Base-by-base conservation (phyloP, 306 rosid species). In the Rosa rugosa region DNA sequence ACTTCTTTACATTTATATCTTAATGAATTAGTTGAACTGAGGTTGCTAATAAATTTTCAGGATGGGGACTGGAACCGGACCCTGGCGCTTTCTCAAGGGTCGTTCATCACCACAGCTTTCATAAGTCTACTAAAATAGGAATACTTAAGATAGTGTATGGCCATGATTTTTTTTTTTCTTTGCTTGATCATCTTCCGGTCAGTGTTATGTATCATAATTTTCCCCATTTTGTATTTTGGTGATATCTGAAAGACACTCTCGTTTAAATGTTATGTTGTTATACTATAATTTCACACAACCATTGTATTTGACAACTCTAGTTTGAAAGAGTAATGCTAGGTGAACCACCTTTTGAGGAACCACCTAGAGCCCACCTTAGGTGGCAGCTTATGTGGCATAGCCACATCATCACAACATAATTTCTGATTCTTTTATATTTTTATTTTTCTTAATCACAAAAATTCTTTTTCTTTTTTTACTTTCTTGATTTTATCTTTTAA, bases 31-130 rank as follows among this genome's bases (percentile, higher is more conserved):
- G 9, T n/a, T 34, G 77, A 47, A 46, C 5, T 41, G 18, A 27
- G 25, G 12, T 23, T 78, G 60, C 8, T 56, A 27, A 49, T 40
- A 14, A 4, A 56, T 71, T 64, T 85, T 85, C 96, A 95, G 99
- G 90, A 93, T 95, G 96, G 96, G 96, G 71, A 93, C 97, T 3
- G 96, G 91, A 72, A 91, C 99, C 0, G 99, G 99, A 85, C 99
- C 99, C 5, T 95, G 99, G 97, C 87, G 88, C 38, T 88, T 91
- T 81, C 91, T 93, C 1, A 91, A 87, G 79, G 49, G 80, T 10
- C 73, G 69, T 2, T 81, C 79, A 5, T 18, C 79, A 74, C 62
- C 83, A 54, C 78, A 79, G 77, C 8, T 45, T 23, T 41, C 17
- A n/a, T 44, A 27, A 3, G 9, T 66, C 72, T 11, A 76, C 34